These are phyloP conservation scores for Chalara sp. DNA, from an alignment of 2,329 filamentous ascomycete species.

Conservation along the genomic window DNA sequence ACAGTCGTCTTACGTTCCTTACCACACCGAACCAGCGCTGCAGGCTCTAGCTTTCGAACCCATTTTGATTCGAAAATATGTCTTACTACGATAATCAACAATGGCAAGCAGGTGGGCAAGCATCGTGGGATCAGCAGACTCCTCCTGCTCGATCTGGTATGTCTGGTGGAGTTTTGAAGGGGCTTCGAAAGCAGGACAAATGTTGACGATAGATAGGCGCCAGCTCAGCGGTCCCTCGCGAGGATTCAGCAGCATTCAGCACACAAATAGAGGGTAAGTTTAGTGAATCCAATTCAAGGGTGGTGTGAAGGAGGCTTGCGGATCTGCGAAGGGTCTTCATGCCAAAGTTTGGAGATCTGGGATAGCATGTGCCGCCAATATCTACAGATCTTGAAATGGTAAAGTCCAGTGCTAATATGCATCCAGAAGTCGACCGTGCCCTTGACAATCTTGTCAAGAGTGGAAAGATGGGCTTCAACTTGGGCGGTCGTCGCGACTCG, in stretches of 20 bases:
- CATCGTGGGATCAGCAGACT: conserved; percentile 66
- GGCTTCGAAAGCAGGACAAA: background rate
- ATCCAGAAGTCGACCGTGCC: conserved; percentile 85
- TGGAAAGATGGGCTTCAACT: conserved; percentile 73
- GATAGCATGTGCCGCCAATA: too few species aligned
- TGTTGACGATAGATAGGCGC: conserved; percentile 48
- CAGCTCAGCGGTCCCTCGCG: conserved; percentile 66
- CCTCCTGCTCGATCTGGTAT: conserved; percentile 68
- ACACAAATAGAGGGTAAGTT: conserved; percentile 84
- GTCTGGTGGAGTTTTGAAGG: conserved; percentile 15
- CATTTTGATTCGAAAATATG: conserved; percentile 38
- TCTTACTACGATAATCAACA: conserved; percentile 64
- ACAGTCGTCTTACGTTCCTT: conserved; percentile 28
- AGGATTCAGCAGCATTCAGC: conserved; percentile 72
- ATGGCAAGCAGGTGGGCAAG: conserved; percentile 51
- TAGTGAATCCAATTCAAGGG: background rate
- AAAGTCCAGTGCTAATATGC: background rate
- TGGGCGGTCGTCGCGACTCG: conserved; percentile 69
- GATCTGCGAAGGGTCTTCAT: background rate
- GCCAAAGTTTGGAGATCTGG: too few species aligned
- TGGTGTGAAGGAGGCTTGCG: too few species aligned
- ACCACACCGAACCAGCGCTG: conserved; percentile 19
- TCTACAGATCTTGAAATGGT: conserved; percentile 9
- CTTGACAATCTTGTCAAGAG: conserved; percentile 95
- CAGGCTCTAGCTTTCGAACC: conserved; percentile 27